These are phyloP conservation scores for Fusarium sp. DNA, from an alignment of 2,329 filamentous ascomycete genomes.

Conservation along the genomic window DNA sequence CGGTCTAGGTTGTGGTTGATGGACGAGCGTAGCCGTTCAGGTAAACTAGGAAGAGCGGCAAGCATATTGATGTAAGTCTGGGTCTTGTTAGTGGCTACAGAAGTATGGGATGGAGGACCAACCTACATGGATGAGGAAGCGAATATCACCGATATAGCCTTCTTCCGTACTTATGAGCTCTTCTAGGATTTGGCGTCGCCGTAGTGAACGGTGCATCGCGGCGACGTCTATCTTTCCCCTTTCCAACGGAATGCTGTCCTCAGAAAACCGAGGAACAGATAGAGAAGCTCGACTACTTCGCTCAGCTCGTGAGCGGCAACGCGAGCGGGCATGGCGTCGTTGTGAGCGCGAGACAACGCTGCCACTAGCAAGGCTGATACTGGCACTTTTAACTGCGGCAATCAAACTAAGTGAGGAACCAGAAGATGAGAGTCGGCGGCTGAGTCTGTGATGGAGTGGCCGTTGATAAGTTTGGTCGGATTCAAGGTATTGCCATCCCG, in stretches of 20 bases:
- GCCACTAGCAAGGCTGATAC: conserved; percentile 78
- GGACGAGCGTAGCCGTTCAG: conserved; percentile 73
- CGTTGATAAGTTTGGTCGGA: conserved; percentile 6
- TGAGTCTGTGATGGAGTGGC: conserved; percentile 24
- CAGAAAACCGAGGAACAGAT: conserved; percentile 70
- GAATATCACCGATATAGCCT: conserved; percentile 87
- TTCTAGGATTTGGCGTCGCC: conserved; percentile 83
- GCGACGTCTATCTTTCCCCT: conserved; percentile 70
- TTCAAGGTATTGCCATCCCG: conserved; percentile 20
- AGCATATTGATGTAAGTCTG: conserved; percentile 82
- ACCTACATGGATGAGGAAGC: conserved; percentile 85
- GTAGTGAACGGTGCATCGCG: conserved; percentile 77
- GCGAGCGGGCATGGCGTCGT: conserved; percentile 63
- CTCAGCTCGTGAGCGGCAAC: conserved; percentile 69
- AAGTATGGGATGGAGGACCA: background rate
- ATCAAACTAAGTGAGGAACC: conserved; percentile 84
- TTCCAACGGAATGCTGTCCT: conserved; percentile 73
- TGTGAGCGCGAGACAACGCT: conserved; percentile 75
- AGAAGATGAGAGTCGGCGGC: conserved; percentile 72
- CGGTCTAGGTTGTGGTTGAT: conserved; percentile 84
- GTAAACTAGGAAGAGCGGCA: conserved; percentile 74
- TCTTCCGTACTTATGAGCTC: conserved; percentile 90
- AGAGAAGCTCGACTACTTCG: conserved; percentile 73
- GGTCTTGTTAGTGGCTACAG: conserved; percentile 33
- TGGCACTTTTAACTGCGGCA: conserved; percentile 83